Evolutionary conservation across 352 stramenopile species (phyloP), one percentile per base, ranked within the genome.

Genomic region (Pythium aristosporum): DNA sequence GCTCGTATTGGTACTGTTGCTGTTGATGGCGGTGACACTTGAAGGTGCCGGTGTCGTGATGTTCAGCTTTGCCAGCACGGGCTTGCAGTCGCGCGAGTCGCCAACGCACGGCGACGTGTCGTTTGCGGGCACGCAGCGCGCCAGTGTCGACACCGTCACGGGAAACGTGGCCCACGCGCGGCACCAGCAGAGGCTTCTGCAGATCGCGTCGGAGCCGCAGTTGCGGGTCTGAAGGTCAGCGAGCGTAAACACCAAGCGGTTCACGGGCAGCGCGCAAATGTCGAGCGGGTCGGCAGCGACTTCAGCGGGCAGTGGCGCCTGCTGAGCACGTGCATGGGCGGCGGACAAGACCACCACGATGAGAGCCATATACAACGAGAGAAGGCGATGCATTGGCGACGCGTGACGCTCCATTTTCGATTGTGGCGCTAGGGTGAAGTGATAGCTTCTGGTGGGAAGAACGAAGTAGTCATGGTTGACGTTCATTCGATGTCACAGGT

Each of bases 241-340:
- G 42, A 77, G 67, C 32, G 46, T 67, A 63, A 72, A 77, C 42
- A 72, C 67, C 56, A 61, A 51, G 25, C 63, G 76, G 59, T 72
- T 39, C 21, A 74, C 57, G 58, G 65, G 68, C 59, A 88, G 56
- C 84, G 76, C 72, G 66, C 71, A 68, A 39, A 68, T 68, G 49
- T 61, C 55, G 21, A 53, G 28, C 28, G 55, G 42, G 20, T 74
- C 59, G 54, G 87, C 88, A 3, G 46, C 36, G 25, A 30, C 5
- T 13, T 25, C 11, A 16, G 41, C 28, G 6, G 37, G 16, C 5
- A 23, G 46, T 16, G 15, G 25, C 5, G 25, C 30, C 28, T 52
- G 6, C 28, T 20, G 39, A 10, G 18, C 13, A 46, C 53, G 55
- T 28, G 43, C 55, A 20, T 21, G 3, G 11, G 25, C 9, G 42